Evolutionary conservation across 2,329 filamentous ascomycete genomes (phyloP).

Genomic region (Dactylonectria estremocensis): DNA sequence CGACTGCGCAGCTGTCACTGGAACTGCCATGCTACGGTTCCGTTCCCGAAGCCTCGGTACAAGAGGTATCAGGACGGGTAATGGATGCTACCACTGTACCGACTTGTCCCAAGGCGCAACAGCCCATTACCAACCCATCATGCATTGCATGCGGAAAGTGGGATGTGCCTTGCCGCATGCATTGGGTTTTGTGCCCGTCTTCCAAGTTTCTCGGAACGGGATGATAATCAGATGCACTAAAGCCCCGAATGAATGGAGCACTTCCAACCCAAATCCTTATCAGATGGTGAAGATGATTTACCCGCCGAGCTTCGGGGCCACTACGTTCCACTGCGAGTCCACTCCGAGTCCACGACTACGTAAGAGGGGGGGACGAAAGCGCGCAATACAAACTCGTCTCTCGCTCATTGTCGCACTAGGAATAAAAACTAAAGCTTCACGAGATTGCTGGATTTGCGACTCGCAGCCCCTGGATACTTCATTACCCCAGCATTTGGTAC

Average conservation of each 20-base stretch:
- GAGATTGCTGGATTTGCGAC: slow-evolving; percentile 7
- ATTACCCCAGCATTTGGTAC: not conserved
- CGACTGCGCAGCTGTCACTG: not conserved
- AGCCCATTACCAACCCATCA: not conserved
- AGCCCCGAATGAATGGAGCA: no score
- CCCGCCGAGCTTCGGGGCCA: slow-evolving; percentile 18
- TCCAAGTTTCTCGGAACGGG: no score
- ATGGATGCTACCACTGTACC: not conserved
- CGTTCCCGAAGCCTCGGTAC: slow-evolving; percentile 27
- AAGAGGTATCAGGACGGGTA: not conserved
- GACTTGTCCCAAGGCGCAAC: not conserved
- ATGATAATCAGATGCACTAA: no score
- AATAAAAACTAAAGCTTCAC: not conserved
- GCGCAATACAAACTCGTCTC: not conserved
- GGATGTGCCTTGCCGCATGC: not conserved
- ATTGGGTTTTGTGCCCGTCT: not conserved
- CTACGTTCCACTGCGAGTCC: not conserved
- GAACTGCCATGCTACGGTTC: not conserved
- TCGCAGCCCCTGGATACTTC: not conserved
- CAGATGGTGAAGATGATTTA: slow-evolving; percentile 19
- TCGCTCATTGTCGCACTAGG: not conserved
- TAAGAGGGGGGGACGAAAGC: not conserved
- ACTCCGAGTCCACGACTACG: not conserved
- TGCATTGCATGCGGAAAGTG: not conserved
- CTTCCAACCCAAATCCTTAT: slow-evolving; percentile 2